Base-by-base conservation (phyloP, 371 early-diverging fungal genomes). In the Rhizopus sp. region DNA sequence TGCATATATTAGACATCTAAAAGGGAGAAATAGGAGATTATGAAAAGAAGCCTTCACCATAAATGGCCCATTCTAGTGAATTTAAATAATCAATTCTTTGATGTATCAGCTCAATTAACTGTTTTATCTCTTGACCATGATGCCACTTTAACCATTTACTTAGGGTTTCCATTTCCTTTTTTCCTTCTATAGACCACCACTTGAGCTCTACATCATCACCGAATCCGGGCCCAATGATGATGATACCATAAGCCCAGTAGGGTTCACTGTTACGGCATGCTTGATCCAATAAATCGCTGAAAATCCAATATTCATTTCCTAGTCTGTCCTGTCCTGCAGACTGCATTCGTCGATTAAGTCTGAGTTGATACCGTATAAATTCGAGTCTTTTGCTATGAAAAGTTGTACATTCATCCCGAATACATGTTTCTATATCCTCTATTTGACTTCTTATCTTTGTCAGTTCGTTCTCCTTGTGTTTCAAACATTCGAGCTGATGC, bases 261-360 rank as follows among this genome's bases (percentile, higher is more conserved):
- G 61, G 59, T 54, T 70, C 71, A 50, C 51, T 71, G 35, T 73
- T 67, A 45, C 73, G 57, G 12, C 52, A 44, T 47, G 66, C 66
- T 32, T 64, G 60, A 46, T 57, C 60, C n/a, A 66, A 17, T 13
- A 74, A 44, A 51, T 78, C 75, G 45, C 55, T 68, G 40, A 78
- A 73, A 3, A 73, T 34, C 75, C 75, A 78, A 54, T 78, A 78
- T 30, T 65, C 59, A 51, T 78, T 78, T 8, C 72, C 72, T 29
- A 64, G 41, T 10, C 44, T 48, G 41, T 72, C 73, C 7, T 7
- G 41, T 0, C 71, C 69, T 15, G 58, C 55, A 12, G 51, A 44
- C 17, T 53, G 52, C 30, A 66, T 41, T 44, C 78, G 60, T 44
- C 61, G 62, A 6, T 60, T 62, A 5, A 56, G 12, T 23, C 56